Evolutionary conservation across 2,329 filamentous ascomycete genomes (phyloP).

Genomic region (Hortaea sp.): DNA sequence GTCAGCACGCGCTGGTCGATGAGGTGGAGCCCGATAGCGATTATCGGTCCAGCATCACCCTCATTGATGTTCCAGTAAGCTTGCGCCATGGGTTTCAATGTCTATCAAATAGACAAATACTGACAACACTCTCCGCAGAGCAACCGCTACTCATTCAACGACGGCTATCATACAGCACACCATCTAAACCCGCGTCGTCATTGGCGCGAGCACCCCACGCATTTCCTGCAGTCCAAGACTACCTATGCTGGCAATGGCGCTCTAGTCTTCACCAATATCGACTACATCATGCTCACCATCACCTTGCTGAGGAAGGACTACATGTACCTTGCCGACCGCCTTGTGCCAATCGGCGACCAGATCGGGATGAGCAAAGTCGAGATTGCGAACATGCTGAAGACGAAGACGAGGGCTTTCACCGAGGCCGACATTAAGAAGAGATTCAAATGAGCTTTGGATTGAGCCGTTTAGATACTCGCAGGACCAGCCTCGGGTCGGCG

Average conservation of each 20-base stretch:
- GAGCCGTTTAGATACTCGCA: not conserved
- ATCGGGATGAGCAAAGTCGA: slow-evolving; percentile 55
- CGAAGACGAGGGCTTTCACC: slow-evolving; percentile 55
- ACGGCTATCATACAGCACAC: slow-evolving; percentile 73
- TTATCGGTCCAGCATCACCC: slow-evolving; percentile 66
- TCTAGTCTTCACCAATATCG: slow-evolving; percentile 70
- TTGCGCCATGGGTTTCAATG: not conserved
- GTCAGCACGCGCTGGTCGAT: slow-evolving; percentile 73
- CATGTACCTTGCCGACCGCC: slow-evolving; percentile 53
- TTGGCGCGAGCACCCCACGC: slow-evolving; percentile 69
- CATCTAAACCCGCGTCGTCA: slow-evolving; percentile 69
- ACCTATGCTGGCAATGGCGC: slow-evolving; percentile 58
- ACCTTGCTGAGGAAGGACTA: slow-evolving; percentile 63
- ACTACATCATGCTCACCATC: slow-evolving; percentile 57
- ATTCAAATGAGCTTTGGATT: slow-evolving; percentile 29
- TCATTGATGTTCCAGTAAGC: slow-evolving; percentile 67
- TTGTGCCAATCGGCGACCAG: slow-evolving; percentile 67
- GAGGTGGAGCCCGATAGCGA: slow-evolving; percentile 65
- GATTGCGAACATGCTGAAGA: slow-evolving; percentile 51
- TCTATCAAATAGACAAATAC: not conserved
- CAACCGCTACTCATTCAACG: slow-evolving; percentile 74
- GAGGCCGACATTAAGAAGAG: slow-evolving; percentile 54
- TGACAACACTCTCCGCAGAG: slow-evolving; percentile 39
- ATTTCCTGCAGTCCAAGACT: slow-evolving; percentile 60
- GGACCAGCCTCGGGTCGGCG: too few species aligned